phyloP scores from a whole-genome alignment of 306 rosid genomes.

The Acmispon strigosus region DNA sequence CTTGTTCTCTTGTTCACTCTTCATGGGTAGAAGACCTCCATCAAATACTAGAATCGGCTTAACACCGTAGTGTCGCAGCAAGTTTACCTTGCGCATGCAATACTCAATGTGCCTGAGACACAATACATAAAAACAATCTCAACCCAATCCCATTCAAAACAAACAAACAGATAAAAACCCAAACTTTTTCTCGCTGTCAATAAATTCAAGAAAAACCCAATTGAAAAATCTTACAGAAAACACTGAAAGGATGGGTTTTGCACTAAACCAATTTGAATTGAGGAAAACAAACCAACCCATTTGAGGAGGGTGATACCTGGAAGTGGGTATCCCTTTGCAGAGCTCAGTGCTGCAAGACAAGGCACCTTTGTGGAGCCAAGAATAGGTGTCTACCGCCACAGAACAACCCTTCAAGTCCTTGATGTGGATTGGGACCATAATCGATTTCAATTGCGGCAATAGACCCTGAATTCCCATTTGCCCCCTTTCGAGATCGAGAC shows the following conservation, averaged over 20 bases:
- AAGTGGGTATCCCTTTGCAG: constrained; percentile 72
- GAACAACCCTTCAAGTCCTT: constrained; percentile 63
- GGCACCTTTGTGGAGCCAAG: constrained; percentile 98
- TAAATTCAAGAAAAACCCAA: background rate
- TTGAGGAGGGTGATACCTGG: constrained; percentile 43
- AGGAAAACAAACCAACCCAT: background rate
- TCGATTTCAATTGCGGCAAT: constrained; percentile 75
- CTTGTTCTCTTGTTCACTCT: constrained; percentile 85
- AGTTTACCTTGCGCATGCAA: constrained; percentile 87
- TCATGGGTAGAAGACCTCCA: constrained; percentile 95
- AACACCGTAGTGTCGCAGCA: constrained; percentile 67
- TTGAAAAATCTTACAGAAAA: background rate
- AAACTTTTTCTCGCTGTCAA: background rate
- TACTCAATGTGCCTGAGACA: constrained; percentile 80
- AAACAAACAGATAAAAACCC: background rate
- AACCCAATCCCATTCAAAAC: background rate
- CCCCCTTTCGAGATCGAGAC: background rate
- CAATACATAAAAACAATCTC: background rate
- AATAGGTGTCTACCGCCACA: constrained; percentile 82
- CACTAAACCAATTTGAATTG: background rate
- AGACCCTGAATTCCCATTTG: constrained; percentile 91
- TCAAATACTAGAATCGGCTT: constrained; percentile 91
- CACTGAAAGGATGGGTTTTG: background rate
- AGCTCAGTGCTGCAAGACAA: constrained; percentile 83
- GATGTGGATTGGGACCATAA: constrained; percentile 74